Evolutionary conservation across 2,329 filamentous ascomycete species (phyloP), one percentile per base, ranked within the genome.

Genomic region (Apiospora koreana): DNA sequence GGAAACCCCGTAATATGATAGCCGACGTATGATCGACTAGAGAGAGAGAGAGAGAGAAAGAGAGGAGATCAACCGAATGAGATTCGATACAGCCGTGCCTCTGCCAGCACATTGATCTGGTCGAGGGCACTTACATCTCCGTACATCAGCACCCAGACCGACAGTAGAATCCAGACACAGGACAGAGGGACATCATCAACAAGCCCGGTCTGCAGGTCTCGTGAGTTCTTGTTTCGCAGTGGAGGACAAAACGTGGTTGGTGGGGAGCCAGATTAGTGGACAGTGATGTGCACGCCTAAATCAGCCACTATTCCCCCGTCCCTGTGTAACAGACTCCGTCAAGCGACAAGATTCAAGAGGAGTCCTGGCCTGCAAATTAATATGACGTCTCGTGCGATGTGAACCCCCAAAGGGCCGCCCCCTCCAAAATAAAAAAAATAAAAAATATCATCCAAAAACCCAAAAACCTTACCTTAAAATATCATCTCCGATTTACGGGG

Each of bases 221-320:
- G 31, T 62, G 54, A 38, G 48, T 38, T 38, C 31, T 62, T 62
- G 54, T 62, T 62, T 62, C 31, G 54, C 28, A 31, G 31, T 62
- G 54, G 54, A 62, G 54, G 54, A 62, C 31, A 62, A 62, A 62
- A 62, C 54, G 54, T 62, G 50, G 50, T 62, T 28, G 31, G 50
- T 62, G 50, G 50, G 54, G 9, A 46, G 43, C 18, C 6, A 5
- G 43, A 46, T 43, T 43, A 43, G 41, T 43, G 41, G 41, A 43
- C 41, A 43, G 38, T 43, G 41, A 43, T 31, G 50, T 18, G 16
- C 50, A 21, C 28, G 25, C 50, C 50, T 62, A 62, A 62, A 38
- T 38, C 38, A 38, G 54, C 54, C 31, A 38, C n/a, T 38, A 43
- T 43, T 43, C 41, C 35, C 35, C 35, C 8, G 35, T 62, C 8